Percentiles rank a stretch among this genome's conserved stretches.
Evolutionary conservation across 1,284 basidiomycete genomes (phyloP).

Genomic region (Vanrija sp.): DNA sequence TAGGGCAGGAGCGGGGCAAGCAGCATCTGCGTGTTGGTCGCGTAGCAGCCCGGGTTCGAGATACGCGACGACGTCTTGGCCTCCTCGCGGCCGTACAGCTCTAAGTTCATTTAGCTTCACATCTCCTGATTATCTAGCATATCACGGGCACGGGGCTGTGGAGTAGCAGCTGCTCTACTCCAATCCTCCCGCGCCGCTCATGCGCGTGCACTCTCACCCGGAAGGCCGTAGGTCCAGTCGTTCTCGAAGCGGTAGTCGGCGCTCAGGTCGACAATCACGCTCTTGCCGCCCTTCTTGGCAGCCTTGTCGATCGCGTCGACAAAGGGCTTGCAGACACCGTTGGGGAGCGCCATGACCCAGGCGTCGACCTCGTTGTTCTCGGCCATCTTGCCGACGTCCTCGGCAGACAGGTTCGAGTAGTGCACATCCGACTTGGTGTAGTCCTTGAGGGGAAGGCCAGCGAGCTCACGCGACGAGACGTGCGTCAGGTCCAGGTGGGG

Average conservation of each 20-base stretch:
- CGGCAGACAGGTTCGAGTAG: conserved; percentile 72
- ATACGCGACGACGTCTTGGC: conserved; percentile 74
- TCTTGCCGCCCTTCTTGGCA: conserved; percentile 54
- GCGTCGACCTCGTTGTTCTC: conserved; percentile 83
- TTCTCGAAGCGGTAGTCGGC: conserved; percentile 95
- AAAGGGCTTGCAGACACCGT: conserved; percentile 94
- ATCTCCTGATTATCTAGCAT: conserved; percentile 6
- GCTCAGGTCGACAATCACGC: conserved; percentile 82
- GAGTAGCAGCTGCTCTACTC: neutral
- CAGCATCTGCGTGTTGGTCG: conserved; percentile 87
- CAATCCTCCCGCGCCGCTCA: neutral
- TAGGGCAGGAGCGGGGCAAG: conserved; percentile 80
- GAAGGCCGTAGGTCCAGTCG: conserved; percentile 95
- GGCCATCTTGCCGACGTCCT: conserved; percentile 81
- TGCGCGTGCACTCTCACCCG: conserved; percentile 70
- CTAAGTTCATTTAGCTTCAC: conserved; percentile 53
- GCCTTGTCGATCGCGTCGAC: conserved; percentile 89
- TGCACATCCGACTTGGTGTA: conserved; percentile 75
- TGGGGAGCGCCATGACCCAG: conserved; percentile 97
- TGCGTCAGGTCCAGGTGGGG: conserved; percentile 85
- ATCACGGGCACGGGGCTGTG: neutral
- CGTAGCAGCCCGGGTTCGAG: conserved; percentile 96
- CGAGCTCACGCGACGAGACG: conserved; percentile 93
- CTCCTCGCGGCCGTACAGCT: conserved; percentile 75
- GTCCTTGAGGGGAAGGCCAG: conserved; percentile 70